Conservation (phyloP, 805 yeast species). For the Starmerella gropengiesseri region DNA sequence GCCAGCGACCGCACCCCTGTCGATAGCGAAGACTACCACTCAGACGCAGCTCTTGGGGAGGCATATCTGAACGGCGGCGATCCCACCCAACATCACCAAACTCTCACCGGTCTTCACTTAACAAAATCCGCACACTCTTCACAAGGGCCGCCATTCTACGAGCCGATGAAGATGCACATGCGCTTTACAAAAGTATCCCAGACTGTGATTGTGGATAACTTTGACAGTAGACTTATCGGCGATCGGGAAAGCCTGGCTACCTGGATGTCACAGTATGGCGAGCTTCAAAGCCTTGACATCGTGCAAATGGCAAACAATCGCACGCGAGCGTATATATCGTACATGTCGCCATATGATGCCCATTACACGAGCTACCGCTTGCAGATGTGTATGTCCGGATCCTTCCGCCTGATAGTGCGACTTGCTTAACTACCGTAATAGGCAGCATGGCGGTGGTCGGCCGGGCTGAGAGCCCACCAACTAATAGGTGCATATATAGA, state of each 20-base stretch:
- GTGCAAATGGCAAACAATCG: conserved; percentile 4
- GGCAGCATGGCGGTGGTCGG: background rate
- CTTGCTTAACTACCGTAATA: conserved; percentile 10
- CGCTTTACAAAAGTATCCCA: conserved; percentile 12
- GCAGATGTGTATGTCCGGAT: conserved; percentile 3
- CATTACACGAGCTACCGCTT: conserved; percentile 11
- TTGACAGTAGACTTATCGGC: conserved; percentile 1
- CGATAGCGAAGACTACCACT: too few relatives aligned
- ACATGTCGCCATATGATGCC: conserved; percentile 14
- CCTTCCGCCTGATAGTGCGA: conserved; percentile 7
- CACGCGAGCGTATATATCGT: conserved; percentile 17
- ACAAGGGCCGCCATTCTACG: background rate
- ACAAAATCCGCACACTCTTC: background rate
- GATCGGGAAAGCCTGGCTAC: conserved; percentile 6
- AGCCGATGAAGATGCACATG: background rate
- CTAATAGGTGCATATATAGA: background rate
- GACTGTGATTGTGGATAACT: conserved; percentile 18
- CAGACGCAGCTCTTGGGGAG: too few relatives aligned
- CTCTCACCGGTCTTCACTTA: too few relatives aligned
- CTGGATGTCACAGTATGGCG: conserved; percentile 15
- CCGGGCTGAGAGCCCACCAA: background rate
- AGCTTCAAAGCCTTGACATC: conserved; percentile 12
- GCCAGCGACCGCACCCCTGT: too few relatives aligned
- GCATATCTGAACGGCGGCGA: too few relatives aligned
- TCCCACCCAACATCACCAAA: too few relatives aligned